These are phyloP conservation scores for Hypoxylon lienhwacheense DNA, from an alignment of 495 filamentous ascomycete genomes.

Conservation along the genomic window DNA sequence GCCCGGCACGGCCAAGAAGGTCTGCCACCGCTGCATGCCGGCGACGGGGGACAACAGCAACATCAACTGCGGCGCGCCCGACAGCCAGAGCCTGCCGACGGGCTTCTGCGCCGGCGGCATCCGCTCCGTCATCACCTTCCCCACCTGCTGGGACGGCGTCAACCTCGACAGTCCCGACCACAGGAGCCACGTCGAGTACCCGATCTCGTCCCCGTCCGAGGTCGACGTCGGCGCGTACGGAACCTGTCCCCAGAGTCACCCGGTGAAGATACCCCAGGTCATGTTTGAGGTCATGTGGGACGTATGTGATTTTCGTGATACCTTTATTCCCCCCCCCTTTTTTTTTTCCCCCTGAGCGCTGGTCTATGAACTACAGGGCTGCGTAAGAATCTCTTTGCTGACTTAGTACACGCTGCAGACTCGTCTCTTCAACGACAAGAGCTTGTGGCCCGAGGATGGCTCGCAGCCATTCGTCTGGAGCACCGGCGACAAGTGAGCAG, in stretches of 20 bases:
- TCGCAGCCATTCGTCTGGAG: constrained; percentile 42
- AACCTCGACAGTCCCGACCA: constrained; percentile 63
- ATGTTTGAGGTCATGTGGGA: constrained; percentile 44
- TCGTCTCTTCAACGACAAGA: constrained; percentile 39
- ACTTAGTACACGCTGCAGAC: constrained; percentile 30
- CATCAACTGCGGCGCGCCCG: constrained; percentile 37
- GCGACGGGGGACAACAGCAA: constrained; percentile 38
- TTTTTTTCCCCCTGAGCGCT: no score
- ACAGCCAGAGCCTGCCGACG: constrained; percentile 33
- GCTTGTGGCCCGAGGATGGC: constrained; percentile 42
- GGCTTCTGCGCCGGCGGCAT: constrained; percentile 39
- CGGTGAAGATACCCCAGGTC: constrained; percentile 43
- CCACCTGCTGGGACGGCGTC: constrained; percentile 65
- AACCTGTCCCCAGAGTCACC: constrained; percentile 63
- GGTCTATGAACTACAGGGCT: neutral
- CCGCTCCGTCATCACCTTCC: constrained; percentile 46
- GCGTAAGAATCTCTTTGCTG: constrained; percentile 8
- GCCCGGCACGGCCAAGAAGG: constrained; percentile 45
- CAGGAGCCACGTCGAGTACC: constrained; percentile 56
- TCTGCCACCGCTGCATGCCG: constrained; percentile 57
- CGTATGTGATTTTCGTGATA: no score
- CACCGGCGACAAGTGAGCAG: constrained; percentile 38
- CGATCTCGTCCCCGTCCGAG: constrained; percentile 42
- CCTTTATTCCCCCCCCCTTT: no score
- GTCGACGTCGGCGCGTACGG: constrained; percentile 44